These are phyloP conservation scores for Trichoderma sp. DNA, from an alignment of 2,329 filamentous ascomycete genomes.

Conservation along the genomic window DNA sequence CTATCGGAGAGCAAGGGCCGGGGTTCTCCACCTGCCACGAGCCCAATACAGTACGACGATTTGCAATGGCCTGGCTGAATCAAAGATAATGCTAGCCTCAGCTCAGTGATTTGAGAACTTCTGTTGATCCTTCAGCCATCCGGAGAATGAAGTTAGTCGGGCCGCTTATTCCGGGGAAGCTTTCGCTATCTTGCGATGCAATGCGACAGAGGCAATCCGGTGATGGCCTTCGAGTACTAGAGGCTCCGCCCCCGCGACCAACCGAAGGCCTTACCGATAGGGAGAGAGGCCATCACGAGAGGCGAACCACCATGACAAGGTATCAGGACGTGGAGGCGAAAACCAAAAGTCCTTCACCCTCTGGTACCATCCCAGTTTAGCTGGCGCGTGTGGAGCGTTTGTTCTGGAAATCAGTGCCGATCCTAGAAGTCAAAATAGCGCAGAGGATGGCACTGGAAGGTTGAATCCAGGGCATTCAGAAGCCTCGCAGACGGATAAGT, in stretches of 20 bases:
- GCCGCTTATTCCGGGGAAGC: background rate
- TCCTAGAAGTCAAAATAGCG: slow-evolving; percentile 6
- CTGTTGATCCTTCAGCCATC: slow-evolving; percentile 14
- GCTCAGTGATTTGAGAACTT: slow-evolving; percentile 12
- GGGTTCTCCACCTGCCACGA: background rate
- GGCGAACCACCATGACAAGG: background rate
- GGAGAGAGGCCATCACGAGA: slow-evolving; percentile 9
- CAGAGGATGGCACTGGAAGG: background rate
- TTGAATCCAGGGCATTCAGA: background rate
- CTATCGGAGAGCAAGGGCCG: background rate
- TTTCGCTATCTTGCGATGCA: background rate
- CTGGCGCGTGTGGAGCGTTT: slow-evolving; percentile 1
- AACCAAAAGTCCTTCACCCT: slow-evolving; percentile 12
- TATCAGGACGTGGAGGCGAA: background rate
- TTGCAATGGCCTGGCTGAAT: background rate
- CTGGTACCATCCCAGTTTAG: background rate
- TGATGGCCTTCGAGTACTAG: background rate
- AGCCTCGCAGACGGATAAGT: slow-evolving; percentile 2
- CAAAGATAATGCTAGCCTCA: slow-evolving; percentile 9
- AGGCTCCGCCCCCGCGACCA: slow-evolving; percentile 3
- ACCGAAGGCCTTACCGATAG: background rate
- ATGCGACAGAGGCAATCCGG: slow-evolving; percentile 8
- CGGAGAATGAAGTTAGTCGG: background rate
- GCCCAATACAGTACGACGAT: background rate
- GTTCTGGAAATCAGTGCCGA: slow-evolving; percentile 7